These are phyloP conservation scores for Torrubiella hemipterigena DNA, from an alignment of 2,329 filamentous ascomycete genomes.

Conservation along the genomic window DNA sequence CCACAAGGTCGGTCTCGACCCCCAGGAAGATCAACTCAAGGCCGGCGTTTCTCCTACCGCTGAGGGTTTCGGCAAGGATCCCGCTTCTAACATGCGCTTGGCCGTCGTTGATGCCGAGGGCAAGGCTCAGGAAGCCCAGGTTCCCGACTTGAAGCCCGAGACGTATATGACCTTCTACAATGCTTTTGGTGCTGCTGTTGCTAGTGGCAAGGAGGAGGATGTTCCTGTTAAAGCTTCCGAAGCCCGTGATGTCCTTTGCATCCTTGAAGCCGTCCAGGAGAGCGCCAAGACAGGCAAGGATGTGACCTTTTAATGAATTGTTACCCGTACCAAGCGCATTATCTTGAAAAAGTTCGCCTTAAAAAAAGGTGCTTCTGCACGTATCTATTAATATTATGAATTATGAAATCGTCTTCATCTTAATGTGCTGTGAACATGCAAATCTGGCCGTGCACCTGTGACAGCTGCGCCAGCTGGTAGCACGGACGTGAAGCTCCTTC, in stretches of 20 bases:
- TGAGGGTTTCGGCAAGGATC: conserved; percentile 52
- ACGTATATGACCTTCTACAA: conserved; percentile 62
- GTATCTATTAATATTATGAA: background rate
- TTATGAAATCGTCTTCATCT: background rate
- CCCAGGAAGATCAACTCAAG: conserved; percentile 64
- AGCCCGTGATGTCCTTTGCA: conserved; percentile 38
- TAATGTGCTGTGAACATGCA: too few relatives aligned
- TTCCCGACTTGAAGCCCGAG: conserved; percentile 47
- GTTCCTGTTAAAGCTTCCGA: conserved; percentile 41
- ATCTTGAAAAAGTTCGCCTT: too few relatives aligned
- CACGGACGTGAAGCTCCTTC: too few relatives aligned
- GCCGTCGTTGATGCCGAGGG: conserved; percentile 41
- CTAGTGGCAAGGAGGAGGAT: conserved; percentile 33
- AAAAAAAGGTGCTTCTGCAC: too few relatives aligned
- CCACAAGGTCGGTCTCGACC: conserved; percentile 59
- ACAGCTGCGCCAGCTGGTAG: too few relatives aligned
- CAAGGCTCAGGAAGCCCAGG: conserved; percentile 33
- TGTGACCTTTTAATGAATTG: conserved; percentile 21
- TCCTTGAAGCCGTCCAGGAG: conserved; percentile 39
- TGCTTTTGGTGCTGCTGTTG: conserved; percentile 34
- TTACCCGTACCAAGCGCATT: too few relatives aligned
- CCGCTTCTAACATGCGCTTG: conserved; percentile 45
- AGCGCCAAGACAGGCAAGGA: conserved; percentile 36
- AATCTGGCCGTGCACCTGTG: too few relatives aligned
- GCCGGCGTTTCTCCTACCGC: conserved; percentile 50